Conservation (phyloP, 2,329 filamentous ascomycete species). For the Fusarium redolens region DNA sequence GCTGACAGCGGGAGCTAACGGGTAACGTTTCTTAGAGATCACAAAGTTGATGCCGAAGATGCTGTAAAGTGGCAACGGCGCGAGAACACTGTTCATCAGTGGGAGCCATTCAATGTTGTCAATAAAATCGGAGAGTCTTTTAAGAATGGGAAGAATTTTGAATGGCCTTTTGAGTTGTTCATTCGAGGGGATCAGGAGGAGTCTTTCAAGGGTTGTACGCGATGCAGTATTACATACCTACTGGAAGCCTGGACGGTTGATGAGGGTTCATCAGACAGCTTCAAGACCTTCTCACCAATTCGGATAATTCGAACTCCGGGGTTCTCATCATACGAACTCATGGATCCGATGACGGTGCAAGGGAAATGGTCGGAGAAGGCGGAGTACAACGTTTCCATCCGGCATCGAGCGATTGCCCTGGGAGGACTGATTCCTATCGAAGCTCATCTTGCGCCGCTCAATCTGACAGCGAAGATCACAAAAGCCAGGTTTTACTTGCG, state of each 20-base stretch:
- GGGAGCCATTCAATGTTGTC: not conserved
- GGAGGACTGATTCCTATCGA: not conserved
- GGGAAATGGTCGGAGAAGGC: not conserved
- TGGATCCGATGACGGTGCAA: constrained; percentile 1
- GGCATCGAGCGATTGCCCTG: not conserved
- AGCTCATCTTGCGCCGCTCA: not conserved
- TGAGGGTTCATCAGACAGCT: not conserved
- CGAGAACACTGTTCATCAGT: not conserved
- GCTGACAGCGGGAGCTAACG: not conserved
- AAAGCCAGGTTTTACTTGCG: not conserved
- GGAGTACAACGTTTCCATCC: not conserved
- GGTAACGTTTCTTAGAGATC: not conserved
- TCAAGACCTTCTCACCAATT: not conserved
- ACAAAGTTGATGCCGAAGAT: not conserved
- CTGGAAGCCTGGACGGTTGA: not conserved
- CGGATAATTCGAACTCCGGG: not conserved
- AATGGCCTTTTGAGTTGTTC: not conserved
- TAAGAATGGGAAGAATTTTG: not conserved
- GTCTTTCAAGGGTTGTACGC: not conserved
- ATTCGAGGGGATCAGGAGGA: not conserved
- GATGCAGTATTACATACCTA: constrained; percentile 1
- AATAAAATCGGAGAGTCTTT: fast-evolving
- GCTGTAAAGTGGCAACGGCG: not conserved
- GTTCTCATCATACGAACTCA: constrained; percentile 10
- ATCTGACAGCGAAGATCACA: fast-evolving